Evolutionary conservation across 495 filamentous ascomycete species (phyloP).

Genomic region (Penicillium turbatum): DNA sequence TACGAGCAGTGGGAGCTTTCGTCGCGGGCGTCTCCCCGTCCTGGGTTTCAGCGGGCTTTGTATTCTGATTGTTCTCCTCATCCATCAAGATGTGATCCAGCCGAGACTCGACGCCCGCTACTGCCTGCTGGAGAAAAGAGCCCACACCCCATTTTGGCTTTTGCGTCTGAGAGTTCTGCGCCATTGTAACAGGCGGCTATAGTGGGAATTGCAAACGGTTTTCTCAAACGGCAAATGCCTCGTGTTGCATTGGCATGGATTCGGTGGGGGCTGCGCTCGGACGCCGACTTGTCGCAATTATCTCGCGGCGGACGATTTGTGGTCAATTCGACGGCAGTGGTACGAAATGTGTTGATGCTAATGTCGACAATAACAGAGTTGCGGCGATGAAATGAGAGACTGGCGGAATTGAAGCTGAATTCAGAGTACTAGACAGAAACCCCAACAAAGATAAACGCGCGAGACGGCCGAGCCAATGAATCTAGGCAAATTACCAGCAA

Average conservation of each 20-base stretch:
- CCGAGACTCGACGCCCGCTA: slow-evolving; percentile 88
- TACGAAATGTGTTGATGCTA: neutral
- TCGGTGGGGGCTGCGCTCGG: slow-evolving; percentile 19
- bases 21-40: slow-evolving; percentile 9
- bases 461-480: neutral
- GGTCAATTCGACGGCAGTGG: neutral
- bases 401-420: neutral
- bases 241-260: slow-evolving; percentile 26
- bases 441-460: slow-evolving; percentile 7
- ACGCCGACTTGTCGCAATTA: slow-evolving; percentile 14
- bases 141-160: slow-evolving; percentile 53
- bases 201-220: slow-evolving; percentile 6
- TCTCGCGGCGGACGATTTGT: neutral
- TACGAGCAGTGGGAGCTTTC: slow-evolving; percentile 24
- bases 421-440: slow-evolving; percentile 15
- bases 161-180: slow-evolving; percentile 31
- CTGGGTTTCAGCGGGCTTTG: slow-evolving; percentile 23
- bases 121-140: slow-evolving; percentile 83
- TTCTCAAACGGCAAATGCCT: slow-evolving; percentile 19
- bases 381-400: slow-evolving; percentile 13
- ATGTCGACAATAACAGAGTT: neutral
- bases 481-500: neutral
- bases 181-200: slow-evolving; percentile 27
- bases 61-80: slow-evolving; percentile 48
- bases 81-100: slow-evolving; percentile 90